phyloP scores from a whole-genome alignment of 2,329 filamentous ascomycete species.

The Fusarium sp. region DNA sequence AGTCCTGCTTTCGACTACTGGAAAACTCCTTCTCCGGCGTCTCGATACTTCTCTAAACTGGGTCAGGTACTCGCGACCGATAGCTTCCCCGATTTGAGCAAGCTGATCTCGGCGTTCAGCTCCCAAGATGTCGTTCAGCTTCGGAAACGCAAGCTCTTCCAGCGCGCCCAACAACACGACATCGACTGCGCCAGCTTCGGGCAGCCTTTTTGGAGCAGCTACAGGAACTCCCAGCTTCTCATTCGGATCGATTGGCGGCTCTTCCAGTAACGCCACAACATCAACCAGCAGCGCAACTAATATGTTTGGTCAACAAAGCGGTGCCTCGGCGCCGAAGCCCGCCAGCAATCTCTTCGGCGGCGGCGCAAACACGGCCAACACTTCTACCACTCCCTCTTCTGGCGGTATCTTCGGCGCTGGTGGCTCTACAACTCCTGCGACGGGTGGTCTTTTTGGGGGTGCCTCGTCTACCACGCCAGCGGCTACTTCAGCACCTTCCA shows the following conservation, averaged over 20 bases:
- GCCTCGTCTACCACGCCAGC: slow-evolving; percentile 41
- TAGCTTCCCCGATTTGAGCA: slow-evolving; percentile 27
- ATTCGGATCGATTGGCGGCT: slow-evolving; percentile 49
- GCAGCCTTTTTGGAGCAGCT: slow-evolving; percentile 53
- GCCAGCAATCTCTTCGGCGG: slow-evolving; percentile 38
- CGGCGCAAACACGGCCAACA: slow-evolving; percentile 36
- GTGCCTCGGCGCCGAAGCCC: slow-evolving; percentile 42
- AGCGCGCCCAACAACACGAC: slow-evolving; percentile 46
- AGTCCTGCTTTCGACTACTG: slow-evolving; percentile 3
- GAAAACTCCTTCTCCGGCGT: background rate
- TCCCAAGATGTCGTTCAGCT: slow-evolving; percentile 53
- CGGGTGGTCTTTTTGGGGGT: slow-evolving; percentile 37
- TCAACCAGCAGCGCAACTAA: slow-evolving; percentile 41
- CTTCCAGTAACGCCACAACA: slow-evolving; percentile 41
- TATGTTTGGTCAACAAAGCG: slow-evolving; percentile 48
- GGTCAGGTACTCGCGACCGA: slow-evolving; percentile 17
- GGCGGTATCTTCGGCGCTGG: slow-evolving; percentile 39
- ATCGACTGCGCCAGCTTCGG: slow-evolving; percentile 52
- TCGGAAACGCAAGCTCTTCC: slow-evolving; percentile 49
- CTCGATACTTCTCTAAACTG: background rate
- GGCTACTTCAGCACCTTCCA: slow-evolving; percentile 34
- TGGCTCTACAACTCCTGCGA: slow-evolving; percentile 39
- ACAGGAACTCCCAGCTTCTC: slow-evolving; percentile 51
- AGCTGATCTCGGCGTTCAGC: slow-evolving; percentile 28
- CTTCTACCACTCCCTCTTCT: slow-evolving; percentile 26